Base-by-base conservation (phyloP, 495 filamentous ascomycete species). In the Polyplosphaeria fusca region DNA sequence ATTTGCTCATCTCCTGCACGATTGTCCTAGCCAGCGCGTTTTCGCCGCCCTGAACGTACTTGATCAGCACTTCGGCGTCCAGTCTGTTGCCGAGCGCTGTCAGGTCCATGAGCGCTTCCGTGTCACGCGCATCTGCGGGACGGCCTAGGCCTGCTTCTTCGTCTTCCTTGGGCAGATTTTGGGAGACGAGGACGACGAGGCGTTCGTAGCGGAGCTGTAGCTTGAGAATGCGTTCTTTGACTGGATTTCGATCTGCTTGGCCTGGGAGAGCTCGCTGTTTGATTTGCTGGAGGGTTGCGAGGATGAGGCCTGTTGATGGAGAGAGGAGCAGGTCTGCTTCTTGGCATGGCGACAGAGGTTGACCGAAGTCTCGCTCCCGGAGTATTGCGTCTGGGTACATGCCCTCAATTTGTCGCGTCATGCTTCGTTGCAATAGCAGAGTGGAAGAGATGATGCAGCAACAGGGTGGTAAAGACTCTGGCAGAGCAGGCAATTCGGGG, bases 301-400 rank as follows among this genome's bases (percentile, higher is more conserved):
- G 64, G 9, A 94, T 64, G 13, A 95, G 71, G 0, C 87, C 89
- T 0, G 81, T 85, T 2, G 73, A 73, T 0, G 88, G 83, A 0
- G 89, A 89, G 40, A 91, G 58, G 26, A 87, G 82, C 13, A 95
- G 58, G 66, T 95, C 91, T 9, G 88, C 88, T 68, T 95, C 90
- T 12, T 77, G 69, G 2, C 70, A 67, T 66, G 11, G 73, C 66
- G 9, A 71, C 71, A 18, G 55, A 44, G 27, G 68, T 57, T 14
- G 67, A 16, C 67, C 60, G 48, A 81, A 81, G 59, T 85, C 79
- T 22, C 87, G 79, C 57, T 83, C 79, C 40, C 87, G 78, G 25
- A 87, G 69, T 12, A 72, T 70, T 5, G 80, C 75, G 1, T 56
- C 64, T 0, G 84, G 80, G 56, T 82, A 77, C 1, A 77, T 55